phyloP scores from a whole-genome alignment of 2,329 filamentous ascomycete species.

The Aspergillus piperis region DNA sequence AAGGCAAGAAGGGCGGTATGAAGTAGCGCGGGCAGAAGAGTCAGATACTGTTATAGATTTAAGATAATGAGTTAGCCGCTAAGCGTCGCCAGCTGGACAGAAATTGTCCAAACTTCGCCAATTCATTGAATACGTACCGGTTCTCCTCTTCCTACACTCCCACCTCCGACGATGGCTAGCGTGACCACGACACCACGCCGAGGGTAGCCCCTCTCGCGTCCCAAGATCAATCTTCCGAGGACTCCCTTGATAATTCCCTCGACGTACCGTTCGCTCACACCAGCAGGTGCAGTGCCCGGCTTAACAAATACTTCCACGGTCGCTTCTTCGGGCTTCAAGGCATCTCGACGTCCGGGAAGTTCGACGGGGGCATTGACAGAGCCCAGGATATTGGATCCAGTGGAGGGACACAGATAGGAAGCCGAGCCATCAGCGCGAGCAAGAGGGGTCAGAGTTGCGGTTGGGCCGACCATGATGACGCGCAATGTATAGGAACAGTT shows the following conservation, averaged over 20 bases:
- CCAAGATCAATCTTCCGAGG: conserved; percentile 43
- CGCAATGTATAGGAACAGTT: neutral
- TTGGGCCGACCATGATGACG: conserved; percentile 38
- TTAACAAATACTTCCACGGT: conserved; percentile 86
- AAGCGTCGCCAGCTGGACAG: neutral
- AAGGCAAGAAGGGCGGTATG: conserved; percentile 78
- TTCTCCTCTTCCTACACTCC: conserved; percentile 37
- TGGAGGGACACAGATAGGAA: conserved; percentile 43
- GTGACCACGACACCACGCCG: conserved; percentile 47
- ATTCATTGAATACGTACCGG: conserved; percentile 32
- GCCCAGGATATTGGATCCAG: conserved; percentile 76
- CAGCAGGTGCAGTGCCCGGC: conserved; percentile 80
- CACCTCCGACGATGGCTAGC: conserved; percentile 42
- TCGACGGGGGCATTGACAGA: conserved; percentile 93
- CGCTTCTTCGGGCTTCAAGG: conserved; percentile 85
- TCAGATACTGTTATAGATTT: conserved; percentile 66
- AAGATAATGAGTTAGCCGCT: conserved; percentile 13
- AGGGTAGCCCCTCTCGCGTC: conserved; percentile 45
- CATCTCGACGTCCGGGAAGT: conserved; percentile 73
- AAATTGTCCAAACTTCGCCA: neutral
- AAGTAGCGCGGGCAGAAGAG: conserved; percentile 77
- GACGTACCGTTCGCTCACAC: conserved; percentile 79
- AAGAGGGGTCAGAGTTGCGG: conserved; percentile 36
- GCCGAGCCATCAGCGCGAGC: conserved; percentile 44
- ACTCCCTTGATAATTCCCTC: conserved; percentile 57